Percentiles rank a stretch among this genome's conserved stretches.
Conservation (phyloP, 495 filamentous ascomycete genomes). For the Penicillium daleae region DNA sequence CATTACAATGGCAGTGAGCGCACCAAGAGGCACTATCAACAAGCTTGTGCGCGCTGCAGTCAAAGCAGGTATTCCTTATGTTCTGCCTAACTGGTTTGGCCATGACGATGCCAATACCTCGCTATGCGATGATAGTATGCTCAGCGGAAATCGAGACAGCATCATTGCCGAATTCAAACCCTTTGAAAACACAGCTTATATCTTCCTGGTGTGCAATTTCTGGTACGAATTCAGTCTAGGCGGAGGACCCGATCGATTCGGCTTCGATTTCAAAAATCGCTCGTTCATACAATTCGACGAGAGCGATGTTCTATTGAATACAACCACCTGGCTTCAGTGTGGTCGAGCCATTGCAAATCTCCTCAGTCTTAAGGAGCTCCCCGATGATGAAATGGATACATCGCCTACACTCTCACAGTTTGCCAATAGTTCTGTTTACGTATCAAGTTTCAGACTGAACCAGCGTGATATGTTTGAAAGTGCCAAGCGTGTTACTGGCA, state of each 20-base stretch:
- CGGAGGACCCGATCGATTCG: not conserved
- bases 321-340: not conserved
- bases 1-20: constrained; percentile 4
- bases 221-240: constrained; percentile 3
- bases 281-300: not conserved
- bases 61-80: not conserved
- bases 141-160: not conserved
- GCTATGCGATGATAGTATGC: not conserved
- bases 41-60: not conserved
- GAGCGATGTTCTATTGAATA: not conserved
- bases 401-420: constrained; percentile 2
- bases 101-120: not conserved
- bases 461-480: constrained; percentile 5
- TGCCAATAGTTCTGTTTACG: not conserved
- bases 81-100: constrained; percentile 5
- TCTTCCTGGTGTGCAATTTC: not conserved
- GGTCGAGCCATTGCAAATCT: not conserved
- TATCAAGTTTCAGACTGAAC: not conserved
- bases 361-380: not conserved
- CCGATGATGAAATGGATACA: not conserved
- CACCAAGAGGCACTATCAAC: constrained; percentile 1
- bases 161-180: not conserved
- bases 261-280: not conserved
- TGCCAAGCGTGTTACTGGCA: not conserved
- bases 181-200: not conserved